Base-by-base conservation (phyloP, 2,329 filamentous ascomycete species). In the Delphinella strobiligena region DNA sequence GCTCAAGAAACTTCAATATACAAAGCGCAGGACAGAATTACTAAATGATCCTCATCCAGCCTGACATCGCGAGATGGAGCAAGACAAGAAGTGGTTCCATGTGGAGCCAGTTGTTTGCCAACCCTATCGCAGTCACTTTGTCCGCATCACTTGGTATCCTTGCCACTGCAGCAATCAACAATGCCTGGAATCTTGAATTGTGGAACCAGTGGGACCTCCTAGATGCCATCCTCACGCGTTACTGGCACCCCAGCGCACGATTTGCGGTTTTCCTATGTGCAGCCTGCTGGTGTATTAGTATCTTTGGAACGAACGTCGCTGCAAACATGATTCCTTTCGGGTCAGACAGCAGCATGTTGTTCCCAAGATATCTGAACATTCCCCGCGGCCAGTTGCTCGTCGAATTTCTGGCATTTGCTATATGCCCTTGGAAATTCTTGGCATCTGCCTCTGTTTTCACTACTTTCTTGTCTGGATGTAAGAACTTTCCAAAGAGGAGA, bases 361-460 rank as follows among this genome's bases (percentile, higher is more conserved):
- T 69, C 36, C 72, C 72, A 1, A 59, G 60, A 32, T 73, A 62
- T 47, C 56, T 75, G 49, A 71, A 72, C 47, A 55, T 56, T 29
- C 50, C 51, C 27, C 47, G 54, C 10, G 55, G 55, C 12, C 58
- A 60, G 31, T 44, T 60, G 17, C 41, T 62, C 12, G 55, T 55
- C 12, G 53, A 53, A 15, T 44, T 58, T 30, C 41, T 56, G 11
- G 54, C 45, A n/a, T 78, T 74, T 69, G 67, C 67, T 2, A 63
- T 80, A n/a, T 73, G 77, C 1, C 76, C 75, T 2, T 80, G 75
- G 77, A 78, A 78, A 59, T 78, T 81, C 41, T 61, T 80, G 19
- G 66, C 58, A 22, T 75, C 69, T 0, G 75, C 75, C 2, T 54
- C 58, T 2, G 75, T 69, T 1, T 76, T 80, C 51, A 61, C 79